These are phyloP conservation scores for Psophocarpus tetragonolobus DNA, from an alignment of 306 rosid species.

Conservation along the genomic window DNA sequence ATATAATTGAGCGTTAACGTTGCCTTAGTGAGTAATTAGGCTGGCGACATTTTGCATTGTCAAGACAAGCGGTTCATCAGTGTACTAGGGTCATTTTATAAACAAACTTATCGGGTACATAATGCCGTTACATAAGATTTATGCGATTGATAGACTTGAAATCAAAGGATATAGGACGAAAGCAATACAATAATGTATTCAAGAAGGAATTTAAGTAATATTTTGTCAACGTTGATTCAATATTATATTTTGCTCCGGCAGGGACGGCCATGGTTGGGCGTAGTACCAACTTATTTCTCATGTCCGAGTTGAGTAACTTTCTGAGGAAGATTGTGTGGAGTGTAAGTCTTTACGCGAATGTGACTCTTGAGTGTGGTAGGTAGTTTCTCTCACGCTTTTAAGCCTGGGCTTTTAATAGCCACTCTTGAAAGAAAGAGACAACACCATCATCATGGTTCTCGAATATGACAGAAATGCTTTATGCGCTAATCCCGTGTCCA, in stretches of 20 bases:
- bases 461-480: constrained; percentile 30
- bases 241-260: neutral
- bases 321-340: neutral
- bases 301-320: constrained; percentile 26
- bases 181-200: neutral
- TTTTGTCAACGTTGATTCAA: neutral
- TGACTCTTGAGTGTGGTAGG: constrained; percentile 13
- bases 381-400: constrained; percentile 23
- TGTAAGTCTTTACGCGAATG: neutral
- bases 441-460: neutral
- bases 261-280: neutral
- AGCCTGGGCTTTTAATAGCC: constrained; percentile 19
- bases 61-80: neutral
- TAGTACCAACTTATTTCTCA: neutral
- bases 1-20: neutral
- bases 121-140: neutral
- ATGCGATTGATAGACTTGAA: neutral
- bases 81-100: neutral
- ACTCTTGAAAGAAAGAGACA: constrained; percentile 16
- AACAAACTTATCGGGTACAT: neutral
- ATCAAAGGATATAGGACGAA: neutral
- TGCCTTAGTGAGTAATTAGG: neutral
- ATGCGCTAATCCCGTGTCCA: neutral
- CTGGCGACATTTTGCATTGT: neutral
- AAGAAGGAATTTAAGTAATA: neutral